Percentiles rank a stretch among this genome's conserved stretches.
Conservation (phyloP, 495 filamentous ascomycete genomes). For the Neurospora sp. region DNA sequence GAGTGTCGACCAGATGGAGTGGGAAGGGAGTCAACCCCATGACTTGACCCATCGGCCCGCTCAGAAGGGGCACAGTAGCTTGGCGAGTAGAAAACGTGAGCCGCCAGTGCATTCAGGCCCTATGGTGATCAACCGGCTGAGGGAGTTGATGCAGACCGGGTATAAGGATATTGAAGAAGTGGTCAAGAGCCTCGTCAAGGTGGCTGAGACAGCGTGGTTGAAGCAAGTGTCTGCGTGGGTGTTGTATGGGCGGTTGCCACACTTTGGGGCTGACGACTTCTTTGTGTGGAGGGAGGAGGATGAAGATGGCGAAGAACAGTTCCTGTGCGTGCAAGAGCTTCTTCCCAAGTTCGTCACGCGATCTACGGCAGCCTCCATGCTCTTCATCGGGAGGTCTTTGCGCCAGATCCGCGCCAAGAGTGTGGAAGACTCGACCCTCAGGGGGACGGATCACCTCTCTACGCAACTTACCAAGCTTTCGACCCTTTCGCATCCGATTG, state of each 20-base stretch:
- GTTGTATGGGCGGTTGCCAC: constrained; percentile 72
- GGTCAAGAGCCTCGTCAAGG: constrained; percentile 54
- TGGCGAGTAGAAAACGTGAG: background rate
- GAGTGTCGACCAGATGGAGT: background rate
- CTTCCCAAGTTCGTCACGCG: constrained; percentile 70
- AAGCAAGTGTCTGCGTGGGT: constrained; percentile 84
- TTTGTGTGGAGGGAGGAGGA: constrained; percentile 49
- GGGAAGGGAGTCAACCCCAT: background rate
- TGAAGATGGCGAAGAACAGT: constrained; percentile 25
- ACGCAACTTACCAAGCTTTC: constrained; percentile 68
- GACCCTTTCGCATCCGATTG: constrained; percentile 60
- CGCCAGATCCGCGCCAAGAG: constrained; percentile 59
- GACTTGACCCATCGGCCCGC: constrained; percentile 7
- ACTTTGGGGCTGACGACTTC: constrained; percentile 67
- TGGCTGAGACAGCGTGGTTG: constrained; percentile 86
- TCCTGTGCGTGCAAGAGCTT: constrained; percentile 33
- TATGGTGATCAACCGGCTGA: constrained; percentile 63
- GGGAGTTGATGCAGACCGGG: constrained; percentile 71
- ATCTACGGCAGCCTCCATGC: constrained; percentile 66
- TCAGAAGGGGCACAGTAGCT: background rate
- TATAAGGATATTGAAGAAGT: constrained; percentile 75
- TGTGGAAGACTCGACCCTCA: constrained; percentile 42
- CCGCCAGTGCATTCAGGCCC: constrained; percentile 26
- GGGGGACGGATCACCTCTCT: constrained; percentile 52
- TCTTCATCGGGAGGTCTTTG: constrained; percentile 84